Evolutionary conservation across 306 rosid species (phyloP).

Genomic region (Corylus heterophylla): DNA sequence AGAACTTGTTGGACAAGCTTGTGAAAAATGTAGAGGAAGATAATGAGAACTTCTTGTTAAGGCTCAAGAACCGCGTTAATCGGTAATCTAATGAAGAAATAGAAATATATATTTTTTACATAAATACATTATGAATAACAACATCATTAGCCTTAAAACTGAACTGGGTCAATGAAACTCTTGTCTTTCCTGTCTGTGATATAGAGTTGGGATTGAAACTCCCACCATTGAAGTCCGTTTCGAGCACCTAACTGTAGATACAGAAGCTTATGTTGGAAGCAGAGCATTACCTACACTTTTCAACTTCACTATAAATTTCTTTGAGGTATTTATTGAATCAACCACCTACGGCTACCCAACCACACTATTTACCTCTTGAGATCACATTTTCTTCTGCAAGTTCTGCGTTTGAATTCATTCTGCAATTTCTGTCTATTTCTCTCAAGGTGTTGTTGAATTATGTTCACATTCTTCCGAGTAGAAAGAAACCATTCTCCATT

Average conservation of each 20-base stretch:
- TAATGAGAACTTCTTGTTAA: slow-evolving; percentile 78
- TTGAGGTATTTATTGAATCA: slow-evolving; percentile 45
- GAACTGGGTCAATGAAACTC: background rate
- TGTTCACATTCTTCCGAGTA: slow-evolving; percentile 64
- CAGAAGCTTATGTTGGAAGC: slow-evolving; percentile 75
- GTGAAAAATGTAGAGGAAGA: slow-evolving; percentile 84
- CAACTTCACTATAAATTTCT: slow-evolving; percentile 56
- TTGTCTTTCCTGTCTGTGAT: background rate
- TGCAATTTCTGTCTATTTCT: background rate
- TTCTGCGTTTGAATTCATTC: background rate
- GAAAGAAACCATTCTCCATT: slow-evolving; percentile 57
- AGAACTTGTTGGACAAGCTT: slow-evolving; percentile 73
- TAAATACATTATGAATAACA: no score
- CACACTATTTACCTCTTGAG: no score
- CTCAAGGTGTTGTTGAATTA: slow-evolving; percentile 53
- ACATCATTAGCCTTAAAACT: background rate
- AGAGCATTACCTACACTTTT: slow-evolving; percentile 74
- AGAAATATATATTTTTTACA: background rate
- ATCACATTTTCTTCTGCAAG: no score
- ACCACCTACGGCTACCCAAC: no score
- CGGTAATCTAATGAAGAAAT: slow-evolving; percentile 36
- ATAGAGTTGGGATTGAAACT: slow-evolving; percentile 77
- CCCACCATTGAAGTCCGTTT: slow-evolving; percentile 84
- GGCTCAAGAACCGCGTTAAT: slow-evolving; percentile 73
- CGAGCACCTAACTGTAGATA: slow-evolving; percentile 72